phyloP scores from a whole-genome alignment of 163 green algal species.

The Volvox carteri region DNA sequence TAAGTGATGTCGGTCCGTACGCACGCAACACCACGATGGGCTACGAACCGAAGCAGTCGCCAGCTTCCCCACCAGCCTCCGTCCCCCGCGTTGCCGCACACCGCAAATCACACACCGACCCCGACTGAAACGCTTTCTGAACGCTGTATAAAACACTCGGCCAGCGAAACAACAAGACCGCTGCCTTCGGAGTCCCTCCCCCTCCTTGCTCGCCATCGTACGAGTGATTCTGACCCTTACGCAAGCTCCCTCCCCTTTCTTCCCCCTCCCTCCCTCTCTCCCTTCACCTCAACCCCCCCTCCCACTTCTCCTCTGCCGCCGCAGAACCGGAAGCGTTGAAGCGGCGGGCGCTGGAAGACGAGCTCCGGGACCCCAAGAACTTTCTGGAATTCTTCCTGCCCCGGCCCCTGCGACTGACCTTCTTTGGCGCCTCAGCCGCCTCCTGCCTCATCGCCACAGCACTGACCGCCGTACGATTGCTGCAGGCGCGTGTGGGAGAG shows the following conservation, averaged over 20 bases:
- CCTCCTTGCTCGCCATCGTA: neutral
- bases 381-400: slow-evolving; percentile 77
- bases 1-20: too few species aligned
- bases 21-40: too few species aligned
- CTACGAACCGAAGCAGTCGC: neutral
- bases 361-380: slow-evolving; percentile 74
- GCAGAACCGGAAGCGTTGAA: slow-evolving; percentile 24
- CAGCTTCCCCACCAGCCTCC: neutral
- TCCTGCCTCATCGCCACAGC: slow-evolving; percentile 70
- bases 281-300: neutral
- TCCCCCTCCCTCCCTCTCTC: neutral
- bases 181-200: too few species aligned
- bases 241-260: neutral
- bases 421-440: slow-evolving; percentile 64
- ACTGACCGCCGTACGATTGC: slow-evolving; percentile 56
- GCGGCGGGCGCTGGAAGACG: slow-evolving; percentile 66
- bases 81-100: too few species aligned
- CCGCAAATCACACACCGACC: too few species aligned
- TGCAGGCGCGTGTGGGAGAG: neutral
- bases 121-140: too few species aligned
- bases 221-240: neutral
- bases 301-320: neutral
- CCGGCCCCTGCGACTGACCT: slow-evolving; percentile 63
- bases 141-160: neutral
- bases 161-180: neutral